Percentiles rank a stretch among this genome's conserved stretches.
Evolutionary conservation across 169 alveolate species (phyloP).

Genomic region (Plasmodium gaboni): DNA sequence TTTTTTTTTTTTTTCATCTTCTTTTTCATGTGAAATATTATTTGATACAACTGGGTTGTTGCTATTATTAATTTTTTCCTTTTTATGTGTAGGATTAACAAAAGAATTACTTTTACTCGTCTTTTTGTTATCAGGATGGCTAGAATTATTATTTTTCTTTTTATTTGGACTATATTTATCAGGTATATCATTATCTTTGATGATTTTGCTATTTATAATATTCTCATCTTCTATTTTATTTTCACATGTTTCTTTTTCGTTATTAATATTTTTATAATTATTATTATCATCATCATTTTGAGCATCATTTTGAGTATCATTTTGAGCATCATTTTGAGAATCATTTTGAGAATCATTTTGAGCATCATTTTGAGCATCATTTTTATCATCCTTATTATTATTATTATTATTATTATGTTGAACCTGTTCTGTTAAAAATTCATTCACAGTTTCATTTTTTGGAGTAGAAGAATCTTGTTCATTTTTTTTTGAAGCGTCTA

Average conservation of each 20-base stretch:
- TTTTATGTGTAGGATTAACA: not conserved
- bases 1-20: not conserved
- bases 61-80: too few relatives aligned
- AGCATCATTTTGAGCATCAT: not conserved
- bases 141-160: not conserved
- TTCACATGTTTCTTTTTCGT: not conserved
- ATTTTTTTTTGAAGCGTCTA: not conserved
- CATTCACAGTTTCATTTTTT: not conserved
- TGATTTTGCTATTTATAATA: not conserved
- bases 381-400: not conserved
- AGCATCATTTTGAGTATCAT: not conserved
- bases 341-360: not conserved
- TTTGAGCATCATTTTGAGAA: not conserved
- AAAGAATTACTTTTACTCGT: not conserved
- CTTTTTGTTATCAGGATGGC: not conserved
- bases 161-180: not conserved
- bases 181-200: not conserved
- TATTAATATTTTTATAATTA: not conserved
- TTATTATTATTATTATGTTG: not conserved
- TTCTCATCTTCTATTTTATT: not conserved
- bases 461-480: not conserved
- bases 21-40: not conserved
- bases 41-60: too few relatives aligned
- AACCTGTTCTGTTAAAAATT: not conserved
- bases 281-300: not conserved